Conservation (phyloP, 164 flowering plant genomes). For the Magnolia changhungtana region DNA sequence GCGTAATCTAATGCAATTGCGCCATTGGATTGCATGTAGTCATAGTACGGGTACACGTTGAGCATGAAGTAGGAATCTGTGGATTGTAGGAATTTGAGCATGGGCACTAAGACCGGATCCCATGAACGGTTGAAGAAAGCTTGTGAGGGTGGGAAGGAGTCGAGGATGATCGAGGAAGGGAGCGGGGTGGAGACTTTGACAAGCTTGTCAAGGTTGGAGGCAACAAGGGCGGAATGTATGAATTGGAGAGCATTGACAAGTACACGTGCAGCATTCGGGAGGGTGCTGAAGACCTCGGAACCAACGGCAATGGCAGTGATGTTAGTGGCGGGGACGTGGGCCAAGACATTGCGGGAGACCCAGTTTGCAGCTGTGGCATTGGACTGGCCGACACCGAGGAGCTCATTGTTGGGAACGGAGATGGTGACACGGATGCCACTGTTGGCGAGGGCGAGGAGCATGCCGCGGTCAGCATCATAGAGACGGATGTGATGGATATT, state of each 20-base stretch:
- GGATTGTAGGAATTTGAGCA: constrained; percentile 70
- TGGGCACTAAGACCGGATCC: constrained; percentile 62
- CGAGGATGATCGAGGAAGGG: constrained; percentile 71
- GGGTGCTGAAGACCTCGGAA: constrained; percentile 68
- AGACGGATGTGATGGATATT: constrained; percentile 71
- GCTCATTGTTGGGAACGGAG: constrained; percentile 71
- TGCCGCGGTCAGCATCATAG: constrained; percentile 70
- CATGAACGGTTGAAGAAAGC: constrained; percentile 81
- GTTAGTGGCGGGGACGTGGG: constrained; percentile 77
- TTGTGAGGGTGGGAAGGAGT: constrained; percentile 88
- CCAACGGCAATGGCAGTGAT: constrained; percentile 86
- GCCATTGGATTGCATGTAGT: constrained; percentile 72
- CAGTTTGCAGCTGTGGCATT: constrained; percentile 90
- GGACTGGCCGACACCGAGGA: constrained; percentile 85
- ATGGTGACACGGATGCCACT: constrained; percentile 66
- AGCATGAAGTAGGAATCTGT: constrained; percentile 75
- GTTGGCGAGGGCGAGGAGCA: constrained; percentile 78
- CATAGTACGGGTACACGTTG: constrained; percentile 84
- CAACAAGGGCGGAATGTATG: constrained; percentile 76
- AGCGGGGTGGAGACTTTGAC: constrained; percentile 83
- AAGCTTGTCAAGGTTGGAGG: constrained; percentile 62
- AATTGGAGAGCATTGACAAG: constrained; percentile 65
- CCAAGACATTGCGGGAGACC: constrained; percentile 67
- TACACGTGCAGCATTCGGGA: constrained; percentile 84
- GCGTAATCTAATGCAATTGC: constrained; percentile 83